Percentiles rank a stretch among this genome's conserved stretches.
Conservation (phyloP, 2,329 filamentous ascomycete genomes). For the Penicillium sp. region DNA sequence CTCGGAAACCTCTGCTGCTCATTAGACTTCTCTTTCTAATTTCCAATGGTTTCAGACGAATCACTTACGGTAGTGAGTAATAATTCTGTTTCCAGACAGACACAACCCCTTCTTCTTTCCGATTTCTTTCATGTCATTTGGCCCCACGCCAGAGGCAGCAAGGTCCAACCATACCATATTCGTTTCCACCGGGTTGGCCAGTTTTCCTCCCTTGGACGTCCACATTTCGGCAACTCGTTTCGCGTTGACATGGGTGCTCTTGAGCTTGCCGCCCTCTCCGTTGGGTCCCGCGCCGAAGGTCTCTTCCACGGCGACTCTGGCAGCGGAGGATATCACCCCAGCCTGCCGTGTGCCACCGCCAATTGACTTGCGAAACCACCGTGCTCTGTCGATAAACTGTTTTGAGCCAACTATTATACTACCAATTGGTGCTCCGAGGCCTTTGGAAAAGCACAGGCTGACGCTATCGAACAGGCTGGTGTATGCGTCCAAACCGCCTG, state of each 20-base stretch:
- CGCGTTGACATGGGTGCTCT: slow-evolving; percentile 59
- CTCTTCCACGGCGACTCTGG: slow-evolving; percentile 72
- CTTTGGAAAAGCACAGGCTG: slow-evolving; percentile 77
- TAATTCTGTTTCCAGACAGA: slow-evolving; percentile 56
- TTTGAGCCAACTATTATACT: slow-evolving; percentile 64
- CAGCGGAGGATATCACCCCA: slow-evolving; percentile 71
- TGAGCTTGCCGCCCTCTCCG: slow-evolving; percentile 60
- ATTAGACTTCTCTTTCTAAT: slow-evolving; percentile 19
- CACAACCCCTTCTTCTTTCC: slow-evolving; percentile 57
- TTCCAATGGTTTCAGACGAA: not conserved
- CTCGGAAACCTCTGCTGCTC: slow-evolving; percentile 56
- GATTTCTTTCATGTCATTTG: slow-evolving; percentile 51
- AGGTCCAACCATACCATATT: slow-evolving; percentile 90
- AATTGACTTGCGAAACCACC: slow-evolving; percentile 76
- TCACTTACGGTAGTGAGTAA: slow-evolving; percentile 61
- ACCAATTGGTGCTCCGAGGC: slow-evolving; percentile 75
- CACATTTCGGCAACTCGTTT: slow-evolving; percentile 62
- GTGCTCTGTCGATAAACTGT: slow-evolving; percentile 60
- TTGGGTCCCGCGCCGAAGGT: slow-evolving; percentile 62
- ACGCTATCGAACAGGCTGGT: slow-evolving; percentile 68
- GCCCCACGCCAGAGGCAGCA: slow-evolving; percentile 53
- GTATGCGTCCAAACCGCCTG: slow-evolving; percentile 64
- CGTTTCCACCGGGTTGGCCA: slow-evolving; percentile 70
- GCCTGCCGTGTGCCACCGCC: slow-evolving; percentile 75
- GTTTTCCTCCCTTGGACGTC: slow-evolving; percentile 64